phyloP scores from a whole-genome alignment of 2,329 filamentous ascomycete species.

The Phialophora expanda region DNA sequence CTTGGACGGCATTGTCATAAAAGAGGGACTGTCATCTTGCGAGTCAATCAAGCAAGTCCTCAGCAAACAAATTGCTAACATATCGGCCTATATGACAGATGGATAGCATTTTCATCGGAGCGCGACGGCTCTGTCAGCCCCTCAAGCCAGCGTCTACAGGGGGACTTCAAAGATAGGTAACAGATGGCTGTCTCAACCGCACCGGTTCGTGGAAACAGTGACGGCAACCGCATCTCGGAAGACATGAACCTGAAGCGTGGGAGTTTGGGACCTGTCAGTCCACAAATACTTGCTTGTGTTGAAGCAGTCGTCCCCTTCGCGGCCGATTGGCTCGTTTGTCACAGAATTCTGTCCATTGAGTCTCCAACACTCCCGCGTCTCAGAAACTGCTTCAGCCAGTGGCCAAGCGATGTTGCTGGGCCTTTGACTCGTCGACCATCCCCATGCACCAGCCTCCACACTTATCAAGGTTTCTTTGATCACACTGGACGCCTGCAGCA shows the following conservation, averaged over 20 bases:
- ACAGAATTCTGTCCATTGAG: conserved; percentile 17
- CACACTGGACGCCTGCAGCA: conserved; percentile 10
- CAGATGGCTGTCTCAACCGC: background rate
- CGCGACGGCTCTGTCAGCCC: background rate
- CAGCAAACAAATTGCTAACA: too few relatives aligned
- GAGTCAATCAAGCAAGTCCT: too few relatives aligned
- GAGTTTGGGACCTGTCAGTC: background rate
- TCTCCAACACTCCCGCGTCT: conserved; percentile 22
- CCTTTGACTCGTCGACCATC: conserved; percentile 8
- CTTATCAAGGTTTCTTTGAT: background rate
- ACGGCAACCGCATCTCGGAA: background rate
- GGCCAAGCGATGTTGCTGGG: conserved; percentile 15
- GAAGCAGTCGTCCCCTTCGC: conserved; percentile 6
- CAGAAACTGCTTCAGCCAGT: conserved; percentile 30
- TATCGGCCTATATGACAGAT: too few relatives aligned
- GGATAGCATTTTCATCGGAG: too few relatives aligned
- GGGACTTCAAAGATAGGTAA: background rate
- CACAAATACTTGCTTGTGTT: conserved; percentile 1
- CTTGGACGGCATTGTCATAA: too few relatives aligned
- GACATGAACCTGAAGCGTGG: background rate
- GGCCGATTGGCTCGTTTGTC: conserved; percentile 19
- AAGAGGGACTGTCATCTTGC: too few relatives aligned
- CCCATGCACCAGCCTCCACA: conserved; percentile 4
- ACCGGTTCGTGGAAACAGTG: background rate
- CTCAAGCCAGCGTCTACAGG: background rate